A percentile compares a stretch with the other conserved stretches of the same genome.
phyloP scores from a whole-genome alignment of 345 rosid genomes.

The Salix suchowensis region DNA sequence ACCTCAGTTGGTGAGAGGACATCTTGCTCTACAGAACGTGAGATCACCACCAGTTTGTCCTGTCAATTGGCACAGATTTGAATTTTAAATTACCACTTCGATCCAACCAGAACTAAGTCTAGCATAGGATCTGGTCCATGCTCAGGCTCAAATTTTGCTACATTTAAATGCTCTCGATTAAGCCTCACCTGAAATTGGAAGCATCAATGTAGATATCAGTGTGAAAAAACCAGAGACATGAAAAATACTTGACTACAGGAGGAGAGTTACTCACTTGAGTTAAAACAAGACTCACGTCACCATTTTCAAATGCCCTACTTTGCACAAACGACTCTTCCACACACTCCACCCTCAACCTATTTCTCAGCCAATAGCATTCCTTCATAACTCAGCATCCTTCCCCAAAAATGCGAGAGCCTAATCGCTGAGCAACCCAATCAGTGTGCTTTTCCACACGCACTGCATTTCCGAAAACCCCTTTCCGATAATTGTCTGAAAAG shows the following conservation, averaged over 20 bases:
- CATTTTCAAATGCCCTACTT: constrained; percentile 80
- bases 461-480: constrained; percentile 37
- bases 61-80: constrained; percentile 98
- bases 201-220: constrained; percentile 5
- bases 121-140: constrained; percentile 81
- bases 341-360: constrained; percentile 49
- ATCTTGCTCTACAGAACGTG: constrained; percentile 93
- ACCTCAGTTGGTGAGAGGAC: constrained; percentile 94
- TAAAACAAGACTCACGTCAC: constrained; percentile 97
- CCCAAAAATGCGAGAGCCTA: constrained; percentile 65
- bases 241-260: constrained; percentile 2
- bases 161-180: constrained; percentile 83
- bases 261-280: constrained; percentile 61
- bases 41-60: constrained; percentile 85
- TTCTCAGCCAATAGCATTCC: constrained; percentile 59
- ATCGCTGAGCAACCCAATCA: constrained; percentile 61
- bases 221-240: not conserved
- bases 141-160: constrained; percentile 96
- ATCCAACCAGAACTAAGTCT: constrained; percentile 95
- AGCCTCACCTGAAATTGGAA: constrained; percentile 69
- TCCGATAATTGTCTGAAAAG: not conserved
- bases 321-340: constrained; percentile 55
- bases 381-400: constrained; percentile 51
- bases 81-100: constrained; percentile 96
- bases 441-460: constrained; percentile 41